Evolutionary conservation across 257 asterid genomes (phyloP).

Genomic region (Datura wrightii): DNA sequence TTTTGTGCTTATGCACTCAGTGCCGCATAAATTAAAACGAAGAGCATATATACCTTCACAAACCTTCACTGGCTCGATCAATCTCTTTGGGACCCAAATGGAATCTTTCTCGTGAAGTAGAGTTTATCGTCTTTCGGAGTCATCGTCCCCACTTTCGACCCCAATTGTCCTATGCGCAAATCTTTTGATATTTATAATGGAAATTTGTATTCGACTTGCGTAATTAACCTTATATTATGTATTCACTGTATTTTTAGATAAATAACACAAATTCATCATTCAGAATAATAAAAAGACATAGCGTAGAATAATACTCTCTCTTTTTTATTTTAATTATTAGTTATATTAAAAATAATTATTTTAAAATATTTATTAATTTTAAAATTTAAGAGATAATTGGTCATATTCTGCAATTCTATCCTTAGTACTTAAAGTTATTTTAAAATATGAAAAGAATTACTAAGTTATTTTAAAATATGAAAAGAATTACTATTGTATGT

Average conservation of each 20-base stretch:
- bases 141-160: conserved; percentile 16
- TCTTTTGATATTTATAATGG: neutral
- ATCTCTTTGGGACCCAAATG: neutral
- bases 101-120: conserved; percentile 25
- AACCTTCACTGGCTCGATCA: neutral
- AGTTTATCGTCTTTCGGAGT: neutral
- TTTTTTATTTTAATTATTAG: too few relatives aligned
- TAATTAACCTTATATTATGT: neutral
- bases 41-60: neutral
- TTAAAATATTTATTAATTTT: too few relatives aligned
- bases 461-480: too few relatives aligned
- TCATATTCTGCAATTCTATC: too few relatives aligned
- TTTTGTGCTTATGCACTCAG: too few relatives aligned
- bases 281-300: neutral
- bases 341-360: too few relatives aligned
- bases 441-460: too few relatives aligned
- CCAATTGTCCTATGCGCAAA: neutral
- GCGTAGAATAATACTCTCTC: neutral
- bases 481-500: too few relatives aligned
- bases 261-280: neutral
- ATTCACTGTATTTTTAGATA: neutral
- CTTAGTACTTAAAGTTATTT: too few relatives aligned
- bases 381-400: too few relatives aligned
- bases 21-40: too few relatives aligned
- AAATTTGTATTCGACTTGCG: neutral